Percentiles rank a stretch among this genome's conserved stretches.
phyloP scores from a whole-genome alignment of 2,329 filamentous ascomycete species.

The Clonostachys rhizophaga region DNA sequence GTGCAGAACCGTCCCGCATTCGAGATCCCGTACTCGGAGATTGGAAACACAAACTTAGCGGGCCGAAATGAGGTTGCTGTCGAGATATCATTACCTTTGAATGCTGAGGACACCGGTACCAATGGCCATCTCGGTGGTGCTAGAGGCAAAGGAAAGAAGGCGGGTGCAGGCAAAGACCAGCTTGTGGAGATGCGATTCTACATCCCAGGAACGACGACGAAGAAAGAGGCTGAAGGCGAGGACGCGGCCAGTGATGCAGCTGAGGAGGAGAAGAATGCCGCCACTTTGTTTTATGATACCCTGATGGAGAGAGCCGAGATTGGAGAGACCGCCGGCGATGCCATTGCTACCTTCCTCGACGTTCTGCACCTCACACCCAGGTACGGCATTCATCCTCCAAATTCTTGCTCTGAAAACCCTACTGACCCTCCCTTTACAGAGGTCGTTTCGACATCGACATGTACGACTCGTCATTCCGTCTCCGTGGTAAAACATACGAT shows the following conservation, averaged over 20 bases:
- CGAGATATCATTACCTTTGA: conserved; percentile 77
- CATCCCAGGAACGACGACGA: conserved; percentile 84
- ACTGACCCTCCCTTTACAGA: conserved; percentile 42
- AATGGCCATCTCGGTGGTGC: conserved; percentile 73
- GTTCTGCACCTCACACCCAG: conserved; percentile 94
- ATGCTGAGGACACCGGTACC: conserved; percentile 66
- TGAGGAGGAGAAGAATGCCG: conserved; percentile 83
- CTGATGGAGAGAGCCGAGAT: conserved; percentile 99
- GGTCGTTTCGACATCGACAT: conserved; percentile 99
- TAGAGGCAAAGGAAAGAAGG: conserved; percentile 77
- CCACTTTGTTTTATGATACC: conserved; percentile 96
- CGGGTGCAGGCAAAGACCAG: conserved; percentile 84
- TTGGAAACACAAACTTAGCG: conserved; percentile 94
- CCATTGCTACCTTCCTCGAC: conserved; percentile 94
- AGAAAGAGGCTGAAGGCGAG: conserved; percentile 64
- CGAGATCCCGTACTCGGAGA: conserved; percentile 94
- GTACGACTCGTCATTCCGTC: conserved; percentile 95
- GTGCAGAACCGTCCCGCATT: conserved; percentile 96
- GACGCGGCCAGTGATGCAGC: conserved; percentile 59
- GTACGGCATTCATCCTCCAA: conserved; percentile 33
- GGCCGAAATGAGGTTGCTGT: conserved; percentile 97
- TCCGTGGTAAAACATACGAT: conserved; percentile 98
- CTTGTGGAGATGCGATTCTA: conserved; percentile 99
- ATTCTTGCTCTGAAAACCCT: conserved; percentile 7
- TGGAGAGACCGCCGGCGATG: conserved; percentile 97